These are phyloP conservation scores for Neoarthrinium moseri DNA, from an alignment of 2,329 filamentous ascomycete genomes.

Conservation along the genomic window DNA sequence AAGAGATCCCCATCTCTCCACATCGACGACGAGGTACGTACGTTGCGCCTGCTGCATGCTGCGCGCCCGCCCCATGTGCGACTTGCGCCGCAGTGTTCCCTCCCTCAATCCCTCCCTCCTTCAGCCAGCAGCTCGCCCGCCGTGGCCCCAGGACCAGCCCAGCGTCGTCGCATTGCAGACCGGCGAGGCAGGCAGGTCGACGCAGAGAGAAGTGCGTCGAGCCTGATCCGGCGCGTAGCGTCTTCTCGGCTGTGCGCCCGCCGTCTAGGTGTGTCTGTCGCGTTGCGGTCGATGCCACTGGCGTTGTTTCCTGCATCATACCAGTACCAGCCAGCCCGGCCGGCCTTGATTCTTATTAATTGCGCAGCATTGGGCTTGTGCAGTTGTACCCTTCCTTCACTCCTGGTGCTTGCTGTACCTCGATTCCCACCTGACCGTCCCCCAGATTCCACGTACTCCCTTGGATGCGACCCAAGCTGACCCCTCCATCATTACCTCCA, in stretches of 20 bases:
- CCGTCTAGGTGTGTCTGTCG: slow-evolving; percentile 4
- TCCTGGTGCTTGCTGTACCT: slow-evolving; percentile 5
- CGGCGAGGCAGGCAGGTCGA: not conserved
- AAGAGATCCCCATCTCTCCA: no score
- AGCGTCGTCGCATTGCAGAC: slow-evolving; percentile 10
- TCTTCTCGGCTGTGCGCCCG: not conserved
- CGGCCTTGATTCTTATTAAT: not conserved
- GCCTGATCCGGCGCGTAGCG: slow-evolving; percentile 7
- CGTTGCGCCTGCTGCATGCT: no score
- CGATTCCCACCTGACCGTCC: slow-evolving; percentile 1
- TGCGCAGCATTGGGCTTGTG: not conserved
- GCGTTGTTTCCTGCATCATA: slow-evolving; percentile 1
- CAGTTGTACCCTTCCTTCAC: not conserved
- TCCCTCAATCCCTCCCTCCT: no score
- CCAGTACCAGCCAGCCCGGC: not conserved
- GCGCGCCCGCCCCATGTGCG: no score
- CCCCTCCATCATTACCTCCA: slow-evolving; percentile 5
- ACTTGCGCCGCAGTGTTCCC: no score
- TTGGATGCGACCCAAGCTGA: slow-evolving; percentile 10
- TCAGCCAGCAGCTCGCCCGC: no score
- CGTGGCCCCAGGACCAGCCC: not conserved
- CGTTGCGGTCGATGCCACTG: slow-evolving; percentile 4
- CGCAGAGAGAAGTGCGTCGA: slow-evolving; percentile 3
- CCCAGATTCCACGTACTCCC: slow-evolving; percentile 10
- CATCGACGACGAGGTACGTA: no score